Base-by-base conservation (phyloP, 768 basidiomycete genomes). In the Cyclocybe cylindracea region DNA sequence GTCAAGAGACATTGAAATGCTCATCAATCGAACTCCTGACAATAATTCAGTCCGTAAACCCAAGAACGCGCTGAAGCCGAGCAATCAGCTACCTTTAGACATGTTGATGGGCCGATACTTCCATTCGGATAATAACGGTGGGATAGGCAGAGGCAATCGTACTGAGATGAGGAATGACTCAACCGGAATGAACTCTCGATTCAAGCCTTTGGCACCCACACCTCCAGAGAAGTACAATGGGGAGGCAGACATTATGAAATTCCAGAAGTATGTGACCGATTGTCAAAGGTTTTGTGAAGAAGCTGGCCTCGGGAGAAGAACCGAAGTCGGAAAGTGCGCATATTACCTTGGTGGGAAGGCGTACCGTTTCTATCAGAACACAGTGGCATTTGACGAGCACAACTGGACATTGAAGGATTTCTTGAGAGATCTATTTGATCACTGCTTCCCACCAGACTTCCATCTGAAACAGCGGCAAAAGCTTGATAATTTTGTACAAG, bases 341-440 rank as follows among this genome's bases (percentile, higher is more conserved):
- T 48, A 64, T 18, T 74, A 57, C 48, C 52, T 77, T 0, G 58
- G 43, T 1, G 71, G 65, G 0, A 62, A 61, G 2, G 73, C 73
- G 0, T 63, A 65, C 35, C 55, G 55, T 7, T 72, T 61, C 34
- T 72, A 68, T 24, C 59, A 57, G 10, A 51, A 46, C 1, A 55
- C 61, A 7, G 63, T 73, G 0, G 49, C 61, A 0, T 18, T 40
- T 0, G 46, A 56, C 2, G 51, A 55, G 0, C 41, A 60, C 7
- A 14, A 54, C 1, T 72, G 62, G 63, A 57, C 16, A 1, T 16
- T 68, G 0, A 24, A 55, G 3, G 33, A 56, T 5, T 71, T 72
- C 53, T 70, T 71, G 37, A 34, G 41, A 5, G 66, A 50, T 14
- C 33, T 74, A 1, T 73, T 66, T 36, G 63, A 71, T 36, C 61